phyloP scores from a whole-genome alignment of 2,329 filamentous ascomycete species.

The Intubia oerlemansii region DNA sequence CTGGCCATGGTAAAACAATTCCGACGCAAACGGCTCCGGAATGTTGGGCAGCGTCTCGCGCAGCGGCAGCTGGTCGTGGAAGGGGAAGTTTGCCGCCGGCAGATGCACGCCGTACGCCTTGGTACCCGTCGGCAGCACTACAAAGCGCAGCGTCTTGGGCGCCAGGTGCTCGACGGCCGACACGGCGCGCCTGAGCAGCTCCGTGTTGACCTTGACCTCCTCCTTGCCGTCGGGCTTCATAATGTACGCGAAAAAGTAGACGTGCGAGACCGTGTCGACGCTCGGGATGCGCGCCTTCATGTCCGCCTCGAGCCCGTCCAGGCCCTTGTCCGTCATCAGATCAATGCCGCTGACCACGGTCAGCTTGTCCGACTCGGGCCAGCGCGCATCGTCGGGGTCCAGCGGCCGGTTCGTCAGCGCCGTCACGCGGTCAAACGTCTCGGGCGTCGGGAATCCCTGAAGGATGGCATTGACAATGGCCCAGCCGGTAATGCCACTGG shows the following conservation, averaged over 20 bases:
- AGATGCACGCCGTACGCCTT: constrained; percentile 17
- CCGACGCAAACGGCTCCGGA: constrained; percentile 17
- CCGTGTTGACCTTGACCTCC: constrained; percentile 15
- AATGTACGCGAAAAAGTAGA: constrained; percentile 20
- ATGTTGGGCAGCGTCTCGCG: constrained; percentile 18
- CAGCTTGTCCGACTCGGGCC: constrained; percentile 13
- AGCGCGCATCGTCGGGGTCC: constrained; percentile 10
- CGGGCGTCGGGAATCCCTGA: constrained; percentile 20
- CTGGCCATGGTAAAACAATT: constrained; percentile 25
- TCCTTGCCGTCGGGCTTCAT: constrained; percentile 14
- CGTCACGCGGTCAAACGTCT: constrained; percentile 20
- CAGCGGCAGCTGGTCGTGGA: constrained; percentile 15
- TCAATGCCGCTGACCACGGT: constrained; percentile 15
- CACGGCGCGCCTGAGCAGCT: constrained; percentile 17
- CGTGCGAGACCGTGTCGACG: constrained; percentile 18
- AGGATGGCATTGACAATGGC: constrained; percentile 25
- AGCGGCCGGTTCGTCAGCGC: constrained; percentile 24
- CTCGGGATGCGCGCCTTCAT: constrained; percentile 15
- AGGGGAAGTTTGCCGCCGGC: constrained; percentile 10
- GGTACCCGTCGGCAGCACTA: constrained; percentile 19
- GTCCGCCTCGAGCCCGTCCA: too few species aligned
- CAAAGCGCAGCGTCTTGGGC: constrained; percentile 16
- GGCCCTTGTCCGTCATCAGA: constrained; percentile 12
- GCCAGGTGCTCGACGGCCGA: constrained; percentile 16
- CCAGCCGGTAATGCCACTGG: constrained; percentile 27